Percentiles rank a stretch among this genome's conserved stretches.
These are phyloP conservation scores for Fusarium sp. DNA, from an alignment of 2,329 filamentous ascomycete species.

Conservation along the genomic window DNA sequence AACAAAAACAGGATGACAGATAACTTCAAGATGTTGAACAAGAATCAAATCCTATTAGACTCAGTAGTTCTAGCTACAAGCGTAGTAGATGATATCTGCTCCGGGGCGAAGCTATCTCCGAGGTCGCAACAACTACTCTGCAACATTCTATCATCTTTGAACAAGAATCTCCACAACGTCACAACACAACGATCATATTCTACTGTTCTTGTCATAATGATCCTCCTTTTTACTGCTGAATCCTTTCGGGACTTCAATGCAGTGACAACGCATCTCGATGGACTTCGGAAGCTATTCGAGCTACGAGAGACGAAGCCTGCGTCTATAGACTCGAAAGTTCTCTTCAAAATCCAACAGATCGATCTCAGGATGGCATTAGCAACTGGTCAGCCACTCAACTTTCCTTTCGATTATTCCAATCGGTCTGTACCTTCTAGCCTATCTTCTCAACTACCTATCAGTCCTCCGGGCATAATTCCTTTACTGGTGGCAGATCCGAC, in stretches of 20 bases:
- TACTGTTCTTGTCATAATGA: background rate
- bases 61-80: background rate
- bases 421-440: rapidly evolving
- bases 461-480: rapidly evolving
- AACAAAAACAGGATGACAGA: background rate
- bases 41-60: background rate
- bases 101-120: background rate
- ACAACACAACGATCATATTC: background rate
- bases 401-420: background rate
- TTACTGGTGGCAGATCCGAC: background rate
- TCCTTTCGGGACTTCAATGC: background rate
- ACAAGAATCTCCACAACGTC: background rate
- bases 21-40: background rate
- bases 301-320: background rate
- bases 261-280: background rate
- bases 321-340: background rate
- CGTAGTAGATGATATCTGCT: background rate
- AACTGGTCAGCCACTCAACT: background rate
- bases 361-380: background rate
- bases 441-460: rapidly evolving
- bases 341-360: constrained; percentile 11
- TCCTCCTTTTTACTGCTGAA: background rate
- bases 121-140: background rate
- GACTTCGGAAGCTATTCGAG: background rate
- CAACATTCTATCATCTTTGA: background rate